Evolutionary conservation across 371 early-diverging fungal genomes (phyloP).

Genomic region (Mucor circinelloides): DNA sequence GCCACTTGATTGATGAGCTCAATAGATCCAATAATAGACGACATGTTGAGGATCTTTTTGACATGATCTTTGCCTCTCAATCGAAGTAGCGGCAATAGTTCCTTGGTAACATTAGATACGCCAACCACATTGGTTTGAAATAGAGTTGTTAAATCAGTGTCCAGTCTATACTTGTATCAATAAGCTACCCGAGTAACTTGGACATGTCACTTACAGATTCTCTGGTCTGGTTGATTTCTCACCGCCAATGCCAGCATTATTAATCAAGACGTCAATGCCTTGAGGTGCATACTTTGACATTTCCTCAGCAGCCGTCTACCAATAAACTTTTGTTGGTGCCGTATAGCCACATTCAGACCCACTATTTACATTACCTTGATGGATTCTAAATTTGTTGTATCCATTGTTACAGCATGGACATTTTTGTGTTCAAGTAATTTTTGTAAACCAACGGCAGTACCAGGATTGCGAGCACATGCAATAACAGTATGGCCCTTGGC

Average conservation of each 20-base stretch:
- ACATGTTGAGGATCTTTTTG: conserved; percentile 29
- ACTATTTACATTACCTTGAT: conserved; percentile 28
- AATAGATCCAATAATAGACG: conserved; percentile 16
- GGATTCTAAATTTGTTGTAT: conserved; percentile 25
- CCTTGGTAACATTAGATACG: conserved; percentile 14
- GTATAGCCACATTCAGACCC: background rate
- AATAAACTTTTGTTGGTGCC: background rate
- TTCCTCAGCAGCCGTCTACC: conserved; percentile 24
- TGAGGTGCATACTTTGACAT: conserved; percentile 18
- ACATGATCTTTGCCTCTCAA: conserved; percentile 14
- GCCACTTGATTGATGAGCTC: conserved; percentile 1
- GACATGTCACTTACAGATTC: background rate
- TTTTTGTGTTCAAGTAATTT: conserved; percentile 28
- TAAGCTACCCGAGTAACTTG: background rate
- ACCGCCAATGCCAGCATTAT: conserved; percentile 35
- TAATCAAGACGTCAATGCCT: conserved; percentile 36
- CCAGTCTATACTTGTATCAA: background rate
- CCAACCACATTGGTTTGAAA: conserved; percentile 28
- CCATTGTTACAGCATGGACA: conserved; percentile 30
- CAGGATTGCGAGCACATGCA: conserved; percentile 42
- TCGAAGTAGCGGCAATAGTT: conserved; percentile 26
- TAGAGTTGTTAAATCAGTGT: background rate
- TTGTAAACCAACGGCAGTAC: conserved; percentile 17
- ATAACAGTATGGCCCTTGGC: conserved; percentile 33
- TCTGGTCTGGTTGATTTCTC: background rate